A percentile compares a stretch with the other conserved stretches of the same genome.
Conservation (phyloP, 768 basidiomycete species). For the Dacryopinax primogenitus region DNA sequence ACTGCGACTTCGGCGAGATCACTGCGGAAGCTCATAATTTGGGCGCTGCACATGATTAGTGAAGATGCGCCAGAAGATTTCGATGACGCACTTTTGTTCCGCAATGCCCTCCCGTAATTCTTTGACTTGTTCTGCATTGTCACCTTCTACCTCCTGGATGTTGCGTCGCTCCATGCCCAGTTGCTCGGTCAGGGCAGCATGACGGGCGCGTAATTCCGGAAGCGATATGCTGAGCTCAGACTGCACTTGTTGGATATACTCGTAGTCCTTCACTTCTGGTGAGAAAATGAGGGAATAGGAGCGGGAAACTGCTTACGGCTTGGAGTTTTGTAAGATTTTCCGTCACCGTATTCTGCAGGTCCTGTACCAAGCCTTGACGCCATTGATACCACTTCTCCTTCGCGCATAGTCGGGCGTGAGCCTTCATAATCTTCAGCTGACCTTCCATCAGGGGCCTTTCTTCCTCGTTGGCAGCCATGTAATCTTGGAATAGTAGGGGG, state of each 20-base stretch:
- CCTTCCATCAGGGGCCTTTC: neutral
- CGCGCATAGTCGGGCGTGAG: neutral
- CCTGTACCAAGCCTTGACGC: neutral
- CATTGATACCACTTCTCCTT: constrained; percentile 8
- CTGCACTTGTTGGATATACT: neutral
- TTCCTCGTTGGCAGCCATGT: neutral
- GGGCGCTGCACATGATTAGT: constrained; percentile 9
- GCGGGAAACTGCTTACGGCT: neutral
- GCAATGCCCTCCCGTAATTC: constrained; percentile 18
- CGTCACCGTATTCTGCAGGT: constrained; percentile 3
- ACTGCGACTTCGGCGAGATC: constrained; percentile 12
- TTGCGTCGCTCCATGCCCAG: neutral
- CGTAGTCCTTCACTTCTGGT: neutral
- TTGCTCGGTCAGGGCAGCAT: neutral
- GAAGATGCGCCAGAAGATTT: neutral
- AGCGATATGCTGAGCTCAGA: neutral
- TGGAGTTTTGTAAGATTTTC: neutral
- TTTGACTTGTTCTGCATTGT: constrained; percentile 17
- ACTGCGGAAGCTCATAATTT: constrained; percentile 14
- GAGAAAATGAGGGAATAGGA: neutral
- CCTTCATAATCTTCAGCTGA: constrained; percentile 4
- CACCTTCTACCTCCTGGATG: constrained; percentile 15
- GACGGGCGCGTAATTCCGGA: neutral
- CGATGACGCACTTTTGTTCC: constrained; percentile 19
- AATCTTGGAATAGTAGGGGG: neutral